Base-by-base conservation (phyloP, 2,329 filamentous ascomycete genomes). In the Paracamarosporium sp. region DNA sequence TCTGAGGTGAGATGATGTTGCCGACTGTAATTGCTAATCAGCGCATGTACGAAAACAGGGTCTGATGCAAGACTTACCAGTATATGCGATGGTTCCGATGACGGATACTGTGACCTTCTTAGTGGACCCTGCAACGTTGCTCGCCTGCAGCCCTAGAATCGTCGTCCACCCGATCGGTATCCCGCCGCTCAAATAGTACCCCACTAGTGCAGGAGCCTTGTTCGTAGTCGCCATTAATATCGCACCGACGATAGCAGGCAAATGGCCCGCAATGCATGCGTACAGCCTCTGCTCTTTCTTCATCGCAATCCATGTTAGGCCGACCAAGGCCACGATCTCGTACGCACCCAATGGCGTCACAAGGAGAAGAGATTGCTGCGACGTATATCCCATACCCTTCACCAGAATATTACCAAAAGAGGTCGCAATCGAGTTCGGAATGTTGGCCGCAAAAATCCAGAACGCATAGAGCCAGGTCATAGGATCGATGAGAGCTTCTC, bases 1-100 rank as follows among this genome's bases (percentile, higher is more conserved):
- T 80, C 53, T 79, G 78, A 1, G 78, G 78, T 0, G 70, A 74
- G 46, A 80, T 79, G 53, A 80, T 79, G 52, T 80, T 80, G 17
- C 77, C 78, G 9, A 79, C 68, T 0, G 24, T 17, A 27, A 7
- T 13, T 31, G 7, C 6, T 31, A 31, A 7, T 31, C 13, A 31
- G 30, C 13, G 13, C 30, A 31, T 31, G 13, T 31, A 31, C 30
- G 13, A 31, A 31, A 6, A 31, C 13, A 13, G 30, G 30, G 13
- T 7, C 30, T 6, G 13, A 31, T 31, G 2, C 9, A 3, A 24
- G 5, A 27, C 40, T 43, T 4, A 43, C 40, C 40, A n/a, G 71
- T 74, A 53, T 78, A 77, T 1, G 68, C 70, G 45, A 77, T 71
- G 2, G 72, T 63, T 7, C 75, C 63, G 5, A 75, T 60, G 2